phyloP scores from a whole-genome alignment of 208 protist species.

The Acanthamoeba sp. region DNA sequence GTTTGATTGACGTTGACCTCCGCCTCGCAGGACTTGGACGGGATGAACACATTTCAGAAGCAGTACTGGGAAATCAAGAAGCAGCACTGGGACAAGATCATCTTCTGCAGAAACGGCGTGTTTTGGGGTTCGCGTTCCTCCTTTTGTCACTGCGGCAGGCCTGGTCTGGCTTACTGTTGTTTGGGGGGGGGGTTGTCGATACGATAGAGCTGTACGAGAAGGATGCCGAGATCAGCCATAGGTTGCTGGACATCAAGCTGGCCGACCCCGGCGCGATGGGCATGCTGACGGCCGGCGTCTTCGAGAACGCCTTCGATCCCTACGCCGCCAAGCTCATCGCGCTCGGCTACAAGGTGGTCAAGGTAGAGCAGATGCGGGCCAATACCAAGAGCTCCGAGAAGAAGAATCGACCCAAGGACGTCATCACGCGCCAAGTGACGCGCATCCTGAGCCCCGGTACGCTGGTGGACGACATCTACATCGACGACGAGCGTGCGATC shows the following conservation, averaged over 20 bases:
- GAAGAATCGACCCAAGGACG: slow-evolving; percentile 1
- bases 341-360: slow-evolving; percentile 70
- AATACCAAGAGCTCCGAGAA: slow-evolving; percentile 34
- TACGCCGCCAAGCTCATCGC: slow-evolving; percentile 84
- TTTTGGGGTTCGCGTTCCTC: slow-evolving; percentile 79
- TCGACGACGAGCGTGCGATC: slow-evolving; percentile 21
- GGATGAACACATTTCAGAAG: slow-evolving; percentile 79
- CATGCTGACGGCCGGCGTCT: slow-evolving; percentile 87
- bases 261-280: slow-evolving; percentile 82
- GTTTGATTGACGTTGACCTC: not conserved
- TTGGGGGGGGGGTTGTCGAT: not conserved
- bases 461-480: slow-evolving; percentile 81
- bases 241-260: slow-evolving; percentile 81
- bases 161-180: not conserved
- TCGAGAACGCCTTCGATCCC: slow-evolving; percentile 72
- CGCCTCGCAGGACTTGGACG: not conserved
- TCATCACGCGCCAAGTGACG: slow-evolving; percentile 74
- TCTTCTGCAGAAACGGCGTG: slow-evolving; percentile 88
- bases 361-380: slow-evolving; percentile 35
- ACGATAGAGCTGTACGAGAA: slow-evolving; percentile 85
- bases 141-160: not conserved
- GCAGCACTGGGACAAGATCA: slow-evolving; percentile 82
- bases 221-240: slow-evolving; percentile 83
- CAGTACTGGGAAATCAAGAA: slow-evolving; percentile 87
- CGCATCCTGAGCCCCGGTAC: slow-evolving; percentile 82